Conservation (phyloP, 1,139 yeast genomes). For the Eremothecium cymbalariae region DNA sequence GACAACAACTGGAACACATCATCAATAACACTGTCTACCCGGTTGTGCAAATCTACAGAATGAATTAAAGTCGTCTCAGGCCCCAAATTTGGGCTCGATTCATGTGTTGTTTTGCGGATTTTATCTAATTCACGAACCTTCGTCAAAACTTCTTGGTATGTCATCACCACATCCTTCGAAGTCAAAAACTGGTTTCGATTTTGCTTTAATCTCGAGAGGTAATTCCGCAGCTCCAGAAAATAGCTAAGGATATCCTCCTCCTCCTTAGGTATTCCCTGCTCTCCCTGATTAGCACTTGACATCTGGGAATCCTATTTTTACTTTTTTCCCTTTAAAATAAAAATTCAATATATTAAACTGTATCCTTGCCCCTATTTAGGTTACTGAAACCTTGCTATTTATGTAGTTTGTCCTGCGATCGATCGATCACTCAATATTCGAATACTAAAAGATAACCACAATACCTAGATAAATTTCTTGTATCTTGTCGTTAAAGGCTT, state of each 20-base stretch:
- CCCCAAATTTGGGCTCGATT: slow-evolving; percentile 11
- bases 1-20: slow-evolving; percentile 84
- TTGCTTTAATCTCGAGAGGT: slow-evolving; percentile 50
- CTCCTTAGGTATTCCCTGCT: slow-evolving; percentile 38
- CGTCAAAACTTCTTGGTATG: slow-evolving; percentile 47
- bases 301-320: too few species aligned
- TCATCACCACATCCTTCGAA: slow-evolving; percentile 51
- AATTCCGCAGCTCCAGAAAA: slow-evolving; percentile 42
- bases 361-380: too few species aligned
- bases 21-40: slow-evolving; percentile 68
- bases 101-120: slow-evolving; percentile 26
- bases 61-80: slow-evolving; percentile 27
- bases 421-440: too few species aligned
- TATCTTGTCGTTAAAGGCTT: too few species aligned
- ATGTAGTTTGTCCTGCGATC: too few species aligned
- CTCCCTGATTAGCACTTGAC: not conserved
- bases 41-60: slow-evolving; percentile 27
- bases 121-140: slow-evolving; percentile 44
- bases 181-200: slow-evolving; percentile 56
- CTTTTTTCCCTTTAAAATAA: too few species aligned
- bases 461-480: too few species aligned
- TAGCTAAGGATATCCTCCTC: slow-evolving; percentile 47
- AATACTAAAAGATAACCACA: too few species aligned
- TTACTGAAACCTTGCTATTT: too few species aligned
- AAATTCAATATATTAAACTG: too few species aligned